Evolutionary conservation across 2,329 filamentous ascomycete genomes (phyloP).

Genomic region (Didymella keratinophila): DNA sequence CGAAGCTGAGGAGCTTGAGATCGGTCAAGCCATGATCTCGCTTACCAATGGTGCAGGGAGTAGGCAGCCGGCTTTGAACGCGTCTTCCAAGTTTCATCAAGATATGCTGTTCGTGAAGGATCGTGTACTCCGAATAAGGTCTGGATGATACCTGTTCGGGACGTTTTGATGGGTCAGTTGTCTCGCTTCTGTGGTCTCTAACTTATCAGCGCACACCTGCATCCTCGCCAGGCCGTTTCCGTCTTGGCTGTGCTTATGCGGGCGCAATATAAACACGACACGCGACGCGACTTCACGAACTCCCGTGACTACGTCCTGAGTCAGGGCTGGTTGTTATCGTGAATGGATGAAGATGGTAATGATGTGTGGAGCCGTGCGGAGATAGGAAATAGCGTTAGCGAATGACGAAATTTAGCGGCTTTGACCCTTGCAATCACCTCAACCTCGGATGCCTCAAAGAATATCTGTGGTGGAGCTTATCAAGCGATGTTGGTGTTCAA

Average conservation of each 20-base stretch:
- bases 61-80: background rate
- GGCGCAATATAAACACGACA: background rate
- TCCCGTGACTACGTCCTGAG: background rate
- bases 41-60: background rate
- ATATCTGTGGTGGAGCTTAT: background rate
- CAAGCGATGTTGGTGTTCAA: conserved; percentile 11
- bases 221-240: background rate
- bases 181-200: background rate
- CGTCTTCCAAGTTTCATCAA: background rate
- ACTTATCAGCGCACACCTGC: background rate
- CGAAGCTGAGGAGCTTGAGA: background rate
- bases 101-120: background rate
- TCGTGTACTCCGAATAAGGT: background rate
- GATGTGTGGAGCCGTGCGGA: background rate
- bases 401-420: conserved; percentile 9
- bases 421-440: conserved; percentile 1
- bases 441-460: conserved; percentile 1
- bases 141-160: background rate
- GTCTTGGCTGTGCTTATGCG: background rate
- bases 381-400: background rate
- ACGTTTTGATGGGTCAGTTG: background rate
- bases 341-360: background rate
- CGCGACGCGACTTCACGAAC: background rate
- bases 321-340: background rate
- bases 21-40: background rate